A percentile compares a stretch with the other conserved stretches of the same genome.
Conservation (phyloP, 768 basidiomycete genomes). For the Nidularia sp. region DNA sequence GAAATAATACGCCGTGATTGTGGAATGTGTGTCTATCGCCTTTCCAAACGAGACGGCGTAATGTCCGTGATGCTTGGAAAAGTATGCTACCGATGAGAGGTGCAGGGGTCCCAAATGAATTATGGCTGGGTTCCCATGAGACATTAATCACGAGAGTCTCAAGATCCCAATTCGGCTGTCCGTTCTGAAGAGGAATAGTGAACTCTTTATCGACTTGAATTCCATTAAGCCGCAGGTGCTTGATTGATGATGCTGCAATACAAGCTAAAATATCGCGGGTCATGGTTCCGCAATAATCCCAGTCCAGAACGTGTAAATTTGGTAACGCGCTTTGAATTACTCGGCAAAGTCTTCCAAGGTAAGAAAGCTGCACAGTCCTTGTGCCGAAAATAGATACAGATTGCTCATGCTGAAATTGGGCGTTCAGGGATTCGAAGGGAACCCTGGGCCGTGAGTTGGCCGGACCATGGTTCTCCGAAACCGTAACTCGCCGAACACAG, state of each 20-base stretch:
- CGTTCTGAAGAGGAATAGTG: background rate
- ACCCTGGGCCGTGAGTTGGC: slow-evolving; percentile 1
- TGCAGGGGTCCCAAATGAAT: background rate
- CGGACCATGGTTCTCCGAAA: slow-evolving; percentile 3
- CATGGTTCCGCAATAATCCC: slow-evolving; percentile 11
- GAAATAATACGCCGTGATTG: too few relatives aligned
- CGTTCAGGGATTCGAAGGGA: background rate
- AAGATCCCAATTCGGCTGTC: background rate
- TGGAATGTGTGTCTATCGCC: background rate
- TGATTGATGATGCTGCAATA: slow-evolving; percentile 11
- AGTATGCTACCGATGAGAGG: slow-evolving; percentile 8
- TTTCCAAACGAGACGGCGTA: slow-evolving; percentile 15
- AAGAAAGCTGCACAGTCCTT: slow-evolving; percentile 1
- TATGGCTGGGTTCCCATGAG: background rate
- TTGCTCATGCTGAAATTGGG: background rate
- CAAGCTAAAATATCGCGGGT: slow-evolving; percentile 8
- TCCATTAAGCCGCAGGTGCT: slow-evolving; percentile 16
- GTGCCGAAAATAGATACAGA: background rate
- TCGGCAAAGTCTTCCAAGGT: slow-evolving; percentile 5
- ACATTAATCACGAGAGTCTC: slow-evolving; percentile 13
- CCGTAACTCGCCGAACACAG: slow-evolving; percentile 16
- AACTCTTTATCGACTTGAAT: background rate
- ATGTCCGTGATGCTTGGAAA: slow-evolving; percentile 6
- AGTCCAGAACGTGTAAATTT: slow-evolving; percentile 22
- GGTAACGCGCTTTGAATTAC: slow-evolving; percentile 10